phyloP scores from a whole-genome alignment of 2,329 filamentous ascomycete genomes.

The Blumeriella jaapii region DNA sequence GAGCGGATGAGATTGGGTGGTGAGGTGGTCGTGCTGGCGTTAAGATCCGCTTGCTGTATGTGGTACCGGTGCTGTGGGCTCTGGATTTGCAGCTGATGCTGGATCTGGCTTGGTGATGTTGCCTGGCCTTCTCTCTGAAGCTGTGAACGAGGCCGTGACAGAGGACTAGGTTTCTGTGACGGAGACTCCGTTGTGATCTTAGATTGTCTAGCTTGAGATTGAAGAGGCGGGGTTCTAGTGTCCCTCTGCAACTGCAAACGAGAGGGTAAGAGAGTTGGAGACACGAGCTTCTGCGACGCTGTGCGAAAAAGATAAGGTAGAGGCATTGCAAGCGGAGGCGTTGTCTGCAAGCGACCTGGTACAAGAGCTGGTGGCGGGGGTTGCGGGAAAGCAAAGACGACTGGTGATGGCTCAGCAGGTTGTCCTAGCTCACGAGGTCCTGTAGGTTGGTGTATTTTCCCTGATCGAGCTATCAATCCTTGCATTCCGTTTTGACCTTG shows the following conservation, averaged over 20 bases:
- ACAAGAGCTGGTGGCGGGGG: slow-evolving; percentile 3
- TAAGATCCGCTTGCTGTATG: no score
- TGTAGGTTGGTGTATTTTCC: slow-evolving; percentile 1
- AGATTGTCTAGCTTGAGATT: background rate
- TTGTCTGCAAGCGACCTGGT: slow-evolving; percentile 2
- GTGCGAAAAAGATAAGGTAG: slow-evolving; percentile 3
- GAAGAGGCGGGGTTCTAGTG: background rate
- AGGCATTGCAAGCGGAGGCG: slow-evolving; percentile 1
- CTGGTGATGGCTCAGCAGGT: background rate
- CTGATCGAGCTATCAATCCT: background rate
- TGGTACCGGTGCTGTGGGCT: background rate
- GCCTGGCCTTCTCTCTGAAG: background rate
- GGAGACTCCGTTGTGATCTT: background rate
- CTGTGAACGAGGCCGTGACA: background rate
- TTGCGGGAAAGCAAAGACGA: slow-evolving; percentile 2
- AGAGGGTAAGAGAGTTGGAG: slow-evolving; percentile 3
- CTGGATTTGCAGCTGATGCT: background rate
- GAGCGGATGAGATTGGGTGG: slow-evolving; percentile 1
- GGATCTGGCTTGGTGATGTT: background rate
- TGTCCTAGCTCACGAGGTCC: background rate
- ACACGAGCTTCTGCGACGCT: slow-evolving; percentile 4
- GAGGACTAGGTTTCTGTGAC: background rate
- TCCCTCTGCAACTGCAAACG: slow-evolving; percentile 2
- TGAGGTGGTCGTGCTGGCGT: background rate
- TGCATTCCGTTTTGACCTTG: slow-evolving; percentile 5